A percentile compares a stretch with the other conserved stretches of the same genome.
Conservation (phyloP, 129 eudicot genomes). For the Silybum marianum region DNA sequence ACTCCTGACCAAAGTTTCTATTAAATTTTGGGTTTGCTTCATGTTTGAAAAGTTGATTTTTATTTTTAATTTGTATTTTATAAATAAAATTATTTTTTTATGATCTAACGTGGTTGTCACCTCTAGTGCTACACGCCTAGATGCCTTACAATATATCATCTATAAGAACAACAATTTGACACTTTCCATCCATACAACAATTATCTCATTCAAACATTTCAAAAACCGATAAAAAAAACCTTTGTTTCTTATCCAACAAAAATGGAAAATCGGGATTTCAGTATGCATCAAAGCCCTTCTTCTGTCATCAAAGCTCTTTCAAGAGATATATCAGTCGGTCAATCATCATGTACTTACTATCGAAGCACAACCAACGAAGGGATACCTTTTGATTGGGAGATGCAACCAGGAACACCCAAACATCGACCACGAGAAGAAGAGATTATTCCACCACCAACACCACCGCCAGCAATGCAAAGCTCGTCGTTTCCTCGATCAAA, state of each 20-base stretch:
- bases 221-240: background rate
- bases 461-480: constrained; percentile 66
- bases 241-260: background rate
- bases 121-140: constrained; percentile 22
- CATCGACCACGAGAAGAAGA: constrained; percentile 53
- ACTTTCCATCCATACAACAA: constrained; percentile 5
- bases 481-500: constrained; percentile 47
- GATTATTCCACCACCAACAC: constrained; percentile 63
- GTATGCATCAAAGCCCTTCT: constrained; percentile 38
- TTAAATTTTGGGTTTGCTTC: constrained; percentile 10
- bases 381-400: constrained; percentile 84
- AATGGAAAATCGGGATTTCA: constrained; percentile 33
- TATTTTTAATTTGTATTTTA: background rate
- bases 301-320: constrained; percentile 45
- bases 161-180: constrained; percentile 31
- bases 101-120: constrained; percentile 48
- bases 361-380: constrained; percentile 51
- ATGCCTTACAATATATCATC: constrained; percentile 7
- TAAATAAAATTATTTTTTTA: constrained; percentile 21
- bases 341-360: constrained; percentile 64
- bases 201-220: background rate
- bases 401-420: constrained; percentile 78
- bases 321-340: constrained; percentile 50
- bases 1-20: constrained; percentile 8
- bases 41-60: constrained; percentile 24